Evolutionary conservation across 2,329 filamentous ascomycete species (phyloP).

Genomic region (Hymenoscyphus albidus): DNA sequence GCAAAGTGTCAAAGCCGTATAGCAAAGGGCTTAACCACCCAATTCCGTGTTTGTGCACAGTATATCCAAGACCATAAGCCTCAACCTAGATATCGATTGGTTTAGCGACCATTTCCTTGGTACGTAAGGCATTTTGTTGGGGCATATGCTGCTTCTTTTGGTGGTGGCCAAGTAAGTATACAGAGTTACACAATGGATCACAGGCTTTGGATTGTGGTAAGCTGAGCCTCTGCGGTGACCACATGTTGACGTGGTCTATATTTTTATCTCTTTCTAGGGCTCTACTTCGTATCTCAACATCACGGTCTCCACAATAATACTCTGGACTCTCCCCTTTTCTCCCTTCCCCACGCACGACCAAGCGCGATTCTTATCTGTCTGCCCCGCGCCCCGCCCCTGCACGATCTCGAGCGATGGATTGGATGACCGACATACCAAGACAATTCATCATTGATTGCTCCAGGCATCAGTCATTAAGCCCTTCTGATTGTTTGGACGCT

Average conservation of each 20-base stretch:
- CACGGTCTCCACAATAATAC: not conserved
- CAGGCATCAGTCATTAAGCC: not conserved
- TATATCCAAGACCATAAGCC: constrained; percentile 5
- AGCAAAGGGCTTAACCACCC: not conserved
- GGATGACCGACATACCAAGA: not conserved
- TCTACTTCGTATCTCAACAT: not conserved
- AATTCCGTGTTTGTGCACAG: not conserved
- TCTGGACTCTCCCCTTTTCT: not conserved
- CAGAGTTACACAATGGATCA: not conserved
- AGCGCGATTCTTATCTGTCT: constrained; percentile 3
- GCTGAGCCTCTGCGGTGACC: not conserved
- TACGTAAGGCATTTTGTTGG: not conserved
- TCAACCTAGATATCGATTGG: not conserved
- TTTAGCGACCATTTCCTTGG: not conserved
- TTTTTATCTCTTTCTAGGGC: not conserved
- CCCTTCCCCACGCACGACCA: constrained; percentile 5
- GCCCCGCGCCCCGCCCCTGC: constrained; percentile 2
- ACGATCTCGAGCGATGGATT: constrained; percentile 3
- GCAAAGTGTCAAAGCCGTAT: too few species aligned
- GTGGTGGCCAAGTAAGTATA: too few species aligned
- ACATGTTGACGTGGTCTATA: not conserved
- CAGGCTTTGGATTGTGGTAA: not conserved
- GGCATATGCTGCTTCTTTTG: not conserved
- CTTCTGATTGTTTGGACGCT: not conserved
- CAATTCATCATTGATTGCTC: not conserved